phyloP scores from a whole-genome alignment of 768 basidiomycete species.

The Scleroderma citrinum region DNA sequence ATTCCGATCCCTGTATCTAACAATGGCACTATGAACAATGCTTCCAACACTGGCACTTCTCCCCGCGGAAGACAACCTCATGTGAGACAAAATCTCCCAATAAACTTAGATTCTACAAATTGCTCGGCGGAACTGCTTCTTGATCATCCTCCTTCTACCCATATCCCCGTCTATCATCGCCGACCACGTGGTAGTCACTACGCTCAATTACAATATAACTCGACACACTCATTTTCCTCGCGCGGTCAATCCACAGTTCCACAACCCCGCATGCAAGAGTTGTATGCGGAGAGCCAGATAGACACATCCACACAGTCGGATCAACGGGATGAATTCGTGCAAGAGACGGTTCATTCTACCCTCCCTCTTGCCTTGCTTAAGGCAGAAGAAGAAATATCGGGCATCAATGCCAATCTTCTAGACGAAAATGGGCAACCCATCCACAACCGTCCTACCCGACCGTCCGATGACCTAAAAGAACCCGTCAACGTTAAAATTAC shows the following conservation, averaged over 20 bases:
- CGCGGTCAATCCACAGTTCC: slow-evolving; percentile 26
- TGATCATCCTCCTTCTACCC: slow-evolving; percentile 40
- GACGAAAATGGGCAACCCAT: slow-evolving; percentile 17
- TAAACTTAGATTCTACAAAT: slow-evolving; percentile 24
- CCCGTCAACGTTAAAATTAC: slow-evolving; percentile 44
- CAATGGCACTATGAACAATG: slow-evolving; percentile 32
- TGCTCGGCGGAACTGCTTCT: slow-evolving; percentile 35
- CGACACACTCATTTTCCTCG: slow-evolving; percentile 38
- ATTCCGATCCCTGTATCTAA: slow-evolving; percentile 38
- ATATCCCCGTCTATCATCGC: slow-evolving; percentile 33
- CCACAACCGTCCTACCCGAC: slow-evolving; percentile 10
- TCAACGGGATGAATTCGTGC: slow-evolving; percentile 38
- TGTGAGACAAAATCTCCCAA: slow-evolving; percentile 22
- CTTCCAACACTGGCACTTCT: slow-evolving; percentile 31
- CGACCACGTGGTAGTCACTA: slow-evolving; percentile 29
- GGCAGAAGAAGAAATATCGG: slow-evolving; percentile 24
- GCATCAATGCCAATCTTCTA: slow-evolving; percentile 7
- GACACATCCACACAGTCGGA: slow-evolving; percentile 25
- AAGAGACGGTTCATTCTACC: slow-evolving; percentile 56
- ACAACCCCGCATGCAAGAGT: slow-evolving; percentile 40
- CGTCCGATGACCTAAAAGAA: slow-evolving; percentile 25
- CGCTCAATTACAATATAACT: slow-evolving; percentile 34
- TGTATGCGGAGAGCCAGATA: slow-evolving; percentile 34
- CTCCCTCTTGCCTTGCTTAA: slow-evolving; percentile 51
- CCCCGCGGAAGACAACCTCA: slow-evolving; percentile 29